Conservation (phyloP, 2,329 filamentous ascomycete genomes). For the Cordyceps cateniannulata region DNA sequence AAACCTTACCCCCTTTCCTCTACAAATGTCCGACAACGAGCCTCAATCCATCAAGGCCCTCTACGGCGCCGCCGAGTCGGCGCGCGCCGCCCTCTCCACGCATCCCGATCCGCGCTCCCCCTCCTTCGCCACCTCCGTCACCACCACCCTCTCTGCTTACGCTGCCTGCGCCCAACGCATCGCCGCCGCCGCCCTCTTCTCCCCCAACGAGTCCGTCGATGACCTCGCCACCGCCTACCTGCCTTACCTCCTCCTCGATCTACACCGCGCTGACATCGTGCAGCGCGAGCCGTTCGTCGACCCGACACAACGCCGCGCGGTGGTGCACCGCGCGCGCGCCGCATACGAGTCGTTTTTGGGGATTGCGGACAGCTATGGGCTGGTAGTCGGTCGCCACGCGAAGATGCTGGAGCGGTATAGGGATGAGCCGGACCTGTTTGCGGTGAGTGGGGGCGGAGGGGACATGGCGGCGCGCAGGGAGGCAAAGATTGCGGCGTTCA, state of each 20-base stretch:
- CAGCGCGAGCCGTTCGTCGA: conserved; percentile 55
- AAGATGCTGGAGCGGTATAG: conserved; percentile 67
- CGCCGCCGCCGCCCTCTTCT: conserved; percentile 73
- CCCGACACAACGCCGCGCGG: conserved; percentile 50
- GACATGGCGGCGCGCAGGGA: conserved; percentile 65
- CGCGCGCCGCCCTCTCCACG: conserved; percentile 52
- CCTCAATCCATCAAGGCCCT: conserved; percentile 44
- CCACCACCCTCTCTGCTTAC: conserved; percentile 62
- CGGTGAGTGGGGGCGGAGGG: conserved; percentile 39
- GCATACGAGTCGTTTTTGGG: conserved; percentile 75
- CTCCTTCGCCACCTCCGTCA: conserved; percentile 61
- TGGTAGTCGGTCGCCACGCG: conserved; percentile 59
- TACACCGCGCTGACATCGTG: conserved; percentile 71
- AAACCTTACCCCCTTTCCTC: neutral
- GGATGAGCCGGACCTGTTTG: conserved; percentile 64
- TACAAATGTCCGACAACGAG: conserved; percentile 31
- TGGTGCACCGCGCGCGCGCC: conserved; percentile 57
- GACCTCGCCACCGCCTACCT: conserved; percentile 81
- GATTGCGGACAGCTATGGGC: conserved; percentile 69
- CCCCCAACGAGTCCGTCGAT: conserved; percentile 80
- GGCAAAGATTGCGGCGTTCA: conserved; percentile 79
- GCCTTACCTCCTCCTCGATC: conserved; percentile 75
- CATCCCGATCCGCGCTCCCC: conserved; percentile 59
- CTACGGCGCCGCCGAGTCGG: conserved; percentile 44
- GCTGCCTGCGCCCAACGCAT: conserved; percentile 65